Evolutionary conservation across 1,139 yeast genomes (phyloP).

Genomic region (Blastobotrys ciferrii): DNA sequence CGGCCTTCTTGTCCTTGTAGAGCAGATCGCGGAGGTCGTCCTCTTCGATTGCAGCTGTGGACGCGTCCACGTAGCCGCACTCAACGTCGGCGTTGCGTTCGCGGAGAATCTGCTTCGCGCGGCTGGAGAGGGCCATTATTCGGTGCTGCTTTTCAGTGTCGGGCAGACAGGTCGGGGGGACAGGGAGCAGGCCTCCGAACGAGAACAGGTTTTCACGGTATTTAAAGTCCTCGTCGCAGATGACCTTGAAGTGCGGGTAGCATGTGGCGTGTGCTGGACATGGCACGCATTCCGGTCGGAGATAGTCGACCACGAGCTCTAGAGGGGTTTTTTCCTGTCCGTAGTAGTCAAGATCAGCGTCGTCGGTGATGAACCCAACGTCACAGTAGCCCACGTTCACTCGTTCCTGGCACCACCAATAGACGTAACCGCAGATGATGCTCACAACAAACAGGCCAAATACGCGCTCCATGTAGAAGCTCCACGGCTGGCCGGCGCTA

Average conservation of each 20-base stretch:
- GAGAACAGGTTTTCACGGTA: conserved; percentile 56
- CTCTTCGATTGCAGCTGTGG: conserved; percentile 34
- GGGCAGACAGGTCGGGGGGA: conserved; percentile 65
- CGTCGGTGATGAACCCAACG: conserved; percentile 27
- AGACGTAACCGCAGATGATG: conserved; percentile 21
- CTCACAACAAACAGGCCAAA: conserved; percentile 18
- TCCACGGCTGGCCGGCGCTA: background rate
- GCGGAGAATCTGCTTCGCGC: conserved; percentile 65
- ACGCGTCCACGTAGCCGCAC: conserved; percentile 56
- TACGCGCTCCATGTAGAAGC: conserved; percentile 12
- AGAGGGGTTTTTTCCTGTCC: conserved; percentile 17
- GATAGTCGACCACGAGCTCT: conserved; percentile 25
- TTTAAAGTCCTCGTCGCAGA: conserved; percentile 69
- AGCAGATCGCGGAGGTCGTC: conserved; percentile 31
- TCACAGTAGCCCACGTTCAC: conserved; percentile 39
- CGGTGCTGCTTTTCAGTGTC: conserved; percentile 73
- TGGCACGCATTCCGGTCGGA: conserved; percentile 63
- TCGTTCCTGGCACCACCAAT: conserved; percentile 36
- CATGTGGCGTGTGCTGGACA: conserved; percentile 87
- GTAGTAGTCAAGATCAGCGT: conserved; percentile 8
- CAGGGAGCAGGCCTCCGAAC: conserved; percentile 56
- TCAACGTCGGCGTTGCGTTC: conserved; percentile 64
- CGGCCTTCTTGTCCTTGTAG: conserved; percentile 29
- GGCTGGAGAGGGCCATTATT: conserved; percentile 63
- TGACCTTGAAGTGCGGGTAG: conserved; percentile 53